Conservation (phyloP, 495 filamentous ascomycete species). For the Lasiosphaeris hirsuta region DNA sequence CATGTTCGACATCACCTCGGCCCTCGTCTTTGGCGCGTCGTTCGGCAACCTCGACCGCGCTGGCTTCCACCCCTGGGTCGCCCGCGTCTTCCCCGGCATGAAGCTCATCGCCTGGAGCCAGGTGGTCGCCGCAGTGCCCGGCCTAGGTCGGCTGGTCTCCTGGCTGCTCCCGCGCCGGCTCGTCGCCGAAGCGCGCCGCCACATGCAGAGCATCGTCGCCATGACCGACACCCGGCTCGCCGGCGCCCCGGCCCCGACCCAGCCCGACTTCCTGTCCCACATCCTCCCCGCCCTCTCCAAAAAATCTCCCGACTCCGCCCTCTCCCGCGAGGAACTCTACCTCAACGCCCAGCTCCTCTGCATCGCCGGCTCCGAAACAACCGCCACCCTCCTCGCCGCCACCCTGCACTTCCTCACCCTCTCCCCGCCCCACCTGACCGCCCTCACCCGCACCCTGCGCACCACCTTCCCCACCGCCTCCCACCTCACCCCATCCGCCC, state of each 20-base stretch:
- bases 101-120: conserved; percentile 14
- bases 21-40: conserved; percentile 55
- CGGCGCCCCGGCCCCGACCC: conserved; percentile 24
- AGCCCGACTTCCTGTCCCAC: conserved; percentile 31
- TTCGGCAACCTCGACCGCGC: conserved; percentile 48
- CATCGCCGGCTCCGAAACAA: conserved; percentile 49
- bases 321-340: conserved; percentile 11
- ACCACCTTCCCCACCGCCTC: conserved; percentile 38
- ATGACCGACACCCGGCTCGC: conserved; percentile 9
- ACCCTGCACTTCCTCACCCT: conserved; percentile 48
- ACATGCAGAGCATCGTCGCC: conserved; percentile 14
- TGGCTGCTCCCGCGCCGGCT: conserved; percentile 8
- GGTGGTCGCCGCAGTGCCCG: conserved; percentile 10
- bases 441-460: conserved; percentile 47
- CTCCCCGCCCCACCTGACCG: conserved; percentile 29
- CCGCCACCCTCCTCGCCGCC: conserved; percentile 47
- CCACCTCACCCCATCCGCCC: conserved; percentile 47
- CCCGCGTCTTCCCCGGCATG: conserved; percentile 13
- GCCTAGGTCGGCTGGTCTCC: conserved; percentile 8
- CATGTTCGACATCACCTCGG: conserved; percentile 57
- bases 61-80: conserved; percentile 48
- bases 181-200: conserved; percentile 8
- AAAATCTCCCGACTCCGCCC: background rate
- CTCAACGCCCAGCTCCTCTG: conserved; percentile 24
- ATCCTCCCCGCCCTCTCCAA: conserved; percentile 4